Percentiles rank a stretch among this genome's conserved stretches.
phyloP scores from a whole-genome alignment of 108 stramenopile species.

The Cyclotella cryptica region DNA sequence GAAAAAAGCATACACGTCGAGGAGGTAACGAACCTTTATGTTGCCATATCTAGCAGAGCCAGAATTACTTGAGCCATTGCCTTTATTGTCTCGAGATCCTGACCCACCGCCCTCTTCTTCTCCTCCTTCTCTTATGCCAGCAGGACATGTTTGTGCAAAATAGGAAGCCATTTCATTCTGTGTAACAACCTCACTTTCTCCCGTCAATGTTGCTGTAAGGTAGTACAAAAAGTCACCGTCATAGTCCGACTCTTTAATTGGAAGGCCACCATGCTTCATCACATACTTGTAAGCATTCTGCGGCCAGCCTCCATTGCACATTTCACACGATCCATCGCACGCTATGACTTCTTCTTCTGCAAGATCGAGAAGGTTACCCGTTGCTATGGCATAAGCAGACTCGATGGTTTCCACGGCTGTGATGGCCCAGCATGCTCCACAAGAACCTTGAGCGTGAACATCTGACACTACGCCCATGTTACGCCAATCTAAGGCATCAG shows the following conservation, averaged over 20 bases:
- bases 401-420: constrained; percentile 88
- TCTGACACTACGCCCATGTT: constrained; percentile 74
- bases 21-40: constrained; percentile 43
- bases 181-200: constrained; percentile 52
- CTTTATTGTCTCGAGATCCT: constrained; percentile 28
- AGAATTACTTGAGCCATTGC: constrained; percentile 30
- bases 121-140: constrained; percentile 44
- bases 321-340: constrained; percentile 78
- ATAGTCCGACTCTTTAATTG: constrained; percentile 60
- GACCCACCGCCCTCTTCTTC: constrained; percentile 39
- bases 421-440: constrained; percentile 95
- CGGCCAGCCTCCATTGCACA: constrained; percentile 87
- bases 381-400: constrained; percentile 77
- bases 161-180: constrained; percentile 60
- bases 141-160: constrained; percentile 68
- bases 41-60: constrained; percentile 65
- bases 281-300: constrained; percentile 89
- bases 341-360: constrained; percentile 79
- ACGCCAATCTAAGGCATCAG: constrained; percentile 81
- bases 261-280: constrained; percentile 81
- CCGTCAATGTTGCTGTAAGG: constrained; percentile 63
- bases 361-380: constrained; percentile 69
- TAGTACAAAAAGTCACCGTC: constrained; percentile 71
- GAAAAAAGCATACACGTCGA: not conserved
- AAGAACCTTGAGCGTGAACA: constrained; percentile 74